A percentile compares a stretch with the other conserved stretches of the same genome.
Evolutionary conservation across 1,139 yeast genomes (phyloP).

Genomic region (Geotrichum histeridarum): DNA sequence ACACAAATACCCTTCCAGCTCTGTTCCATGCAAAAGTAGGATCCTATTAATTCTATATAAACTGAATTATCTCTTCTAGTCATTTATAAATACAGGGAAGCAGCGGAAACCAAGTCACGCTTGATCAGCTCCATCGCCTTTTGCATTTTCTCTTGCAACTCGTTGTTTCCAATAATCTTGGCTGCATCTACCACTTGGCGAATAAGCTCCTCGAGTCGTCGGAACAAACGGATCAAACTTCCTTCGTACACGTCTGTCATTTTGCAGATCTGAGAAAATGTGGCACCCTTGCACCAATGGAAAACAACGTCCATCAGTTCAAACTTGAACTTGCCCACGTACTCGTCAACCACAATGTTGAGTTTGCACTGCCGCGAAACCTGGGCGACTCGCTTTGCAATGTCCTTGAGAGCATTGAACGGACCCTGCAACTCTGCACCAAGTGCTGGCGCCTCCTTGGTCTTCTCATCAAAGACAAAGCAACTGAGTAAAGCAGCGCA

Average conservation of each 20-base stretch:
- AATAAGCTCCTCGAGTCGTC: slow-evolving; percentile 86
- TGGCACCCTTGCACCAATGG: slow-evolving; percentile 95
- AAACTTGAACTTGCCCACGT: slow-evolving; percentile 82
- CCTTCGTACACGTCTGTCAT: slow-evolving; percentile 99
- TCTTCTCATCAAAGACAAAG: slow-evolving; percentile 94
- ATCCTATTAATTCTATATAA: too few species aligned
- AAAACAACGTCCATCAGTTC: slow-evolving; percentile 95
- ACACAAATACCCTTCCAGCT: too few species aligned
- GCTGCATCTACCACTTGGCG: slow-evolving; percentile 89
- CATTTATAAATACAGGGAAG: slow-evolving; percentile 68
- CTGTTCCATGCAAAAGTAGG: too few species aligned
- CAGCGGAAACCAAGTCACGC: slow-evolving; percentile 95
- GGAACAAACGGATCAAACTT: slow-evolving; percentile 85
- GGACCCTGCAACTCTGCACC: slow-evolving; percentile 89
- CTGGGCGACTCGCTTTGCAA: slow-evolving; percentile 86
- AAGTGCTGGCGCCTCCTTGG: slow-evolving; percentile 80
- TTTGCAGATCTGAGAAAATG: slow-evolving; percentile 93
- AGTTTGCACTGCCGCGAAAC: slow-evolving; percentile 83
- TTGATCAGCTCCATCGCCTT: slow-evolving; percentile 78
- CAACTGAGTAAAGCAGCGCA: slow-evolving; percentile 89
- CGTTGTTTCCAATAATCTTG: slow-evolving; percentile 84
- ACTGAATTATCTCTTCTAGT: too few species aligned
- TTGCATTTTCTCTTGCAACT: slow-evolving; percentile 83
- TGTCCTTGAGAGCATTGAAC: slow-evolving; percentile 74
- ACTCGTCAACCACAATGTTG: slow-evolving; percentile 84